phyloP scores from a whole-genome alignment of 2,329 filamentous ascomycete species.

The Aspergillus piperis region DNA sequence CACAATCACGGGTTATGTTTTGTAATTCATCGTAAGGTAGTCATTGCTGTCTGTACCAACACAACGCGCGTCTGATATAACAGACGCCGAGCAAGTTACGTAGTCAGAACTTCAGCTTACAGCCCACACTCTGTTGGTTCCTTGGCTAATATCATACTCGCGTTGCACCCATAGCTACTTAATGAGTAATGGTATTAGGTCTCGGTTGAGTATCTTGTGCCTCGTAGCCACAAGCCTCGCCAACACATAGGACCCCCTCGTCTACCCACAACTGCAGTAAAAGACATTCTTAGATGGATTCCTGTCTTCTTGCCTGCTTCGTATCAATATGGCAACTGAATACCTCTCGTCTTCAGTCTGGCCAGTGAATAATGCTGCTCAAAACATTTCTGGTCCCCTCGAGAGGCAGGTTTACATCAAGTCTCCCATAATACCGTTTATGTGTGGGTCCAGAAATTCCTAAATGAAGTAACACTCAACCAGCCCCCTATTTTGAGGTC shows the following conservation, averaged over 20 bases:
- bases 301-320: neutral
- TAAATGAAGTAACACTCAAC: neutral
- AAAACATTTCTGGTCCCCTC: neutral
- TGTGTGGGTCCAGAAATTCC: neutral
- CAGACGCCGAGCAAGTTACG: too few species aligned
- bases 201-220: too few species aligned
- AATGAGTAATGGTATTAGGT: too few species aligned
- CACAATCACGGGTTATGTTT: too few species aligned
- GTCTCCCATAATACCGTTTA: neutral
- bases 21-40: neutral
- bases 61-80: too few species aligned
- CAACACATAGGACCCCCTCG: too few species aligned
- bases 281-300: neutral
- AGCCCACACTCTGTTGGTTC: too few species aligned
- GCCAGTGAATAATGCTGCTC: neutral
- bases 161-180: too few species aligned
- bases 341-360: neutral
- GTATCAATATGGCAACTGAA: neutral
- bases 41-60: neutral
- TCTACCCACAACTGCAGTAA: too few species aligned
- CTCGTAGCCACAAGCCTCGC: too few species aligned
- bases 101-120: too few species aligned
- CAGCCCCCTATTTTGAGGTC: neutral
- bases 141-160: too few species aligned
- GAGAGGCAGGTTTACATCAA: neutral